Evolutionary conservation across 148 eudicot genomes (phyloP).

Genomic region (Vaccinium corymbosum): DNA sequence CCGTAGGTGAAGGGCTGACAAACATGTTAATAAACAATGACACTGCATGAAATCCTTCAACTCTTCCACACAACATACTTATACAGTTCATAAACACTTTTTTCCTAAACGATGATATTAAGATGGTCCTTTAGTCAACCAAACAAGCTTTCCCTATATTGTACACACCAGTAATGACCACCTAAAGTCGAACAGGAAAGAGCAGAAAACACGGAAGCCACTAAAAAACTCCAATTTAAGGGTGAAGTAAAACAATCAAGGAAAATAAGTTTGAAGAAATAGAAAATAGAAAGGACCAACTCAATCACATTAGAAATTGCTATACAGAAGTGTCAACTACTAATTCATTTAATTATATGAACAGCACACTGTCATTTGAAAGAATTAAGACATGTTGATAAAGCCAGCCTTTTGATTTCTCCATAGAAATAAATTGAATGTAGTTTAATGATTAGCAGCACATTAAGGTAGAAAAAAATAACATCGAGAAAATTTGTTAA

Average conservation of each 20-base stretch:
- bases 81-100: not conserved
- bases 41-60: not conserved
- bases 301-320: not conserved
- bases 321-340: not conserved
- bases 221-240: not conserved
- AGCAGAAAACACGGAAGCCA: not conserved
- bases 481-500: too few relatives aligned
- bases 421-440: not conserved
- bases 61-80: not conserved
- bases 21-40: not conserved
- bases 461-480: not conserved
- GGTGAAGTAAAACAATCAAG: not conserved
- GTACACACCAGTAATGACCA: not conserved
- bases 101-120: not conserved
- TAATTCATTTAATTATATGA: not conserved
- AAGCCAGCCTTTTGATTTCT: not conserved
- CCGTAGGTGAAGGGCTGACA: not conserved
- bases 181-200: not conserved
- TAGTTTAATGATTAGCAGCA: not conserved
- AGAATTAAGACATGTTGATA: not conserved
- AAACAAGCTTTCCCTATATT: not conserved
- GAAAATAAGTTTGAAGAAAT: constrained; percentile 1
- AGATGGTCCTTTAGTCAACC: not conserved
- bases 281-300: not conserved
- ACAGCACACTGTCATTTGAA: not conserved